These are phyloP conservation scores for Aspergillus luchuensis DNA, from an alignment of 2,329 filamentous ascomycete species.

Conservation along the genomic window DNA sequence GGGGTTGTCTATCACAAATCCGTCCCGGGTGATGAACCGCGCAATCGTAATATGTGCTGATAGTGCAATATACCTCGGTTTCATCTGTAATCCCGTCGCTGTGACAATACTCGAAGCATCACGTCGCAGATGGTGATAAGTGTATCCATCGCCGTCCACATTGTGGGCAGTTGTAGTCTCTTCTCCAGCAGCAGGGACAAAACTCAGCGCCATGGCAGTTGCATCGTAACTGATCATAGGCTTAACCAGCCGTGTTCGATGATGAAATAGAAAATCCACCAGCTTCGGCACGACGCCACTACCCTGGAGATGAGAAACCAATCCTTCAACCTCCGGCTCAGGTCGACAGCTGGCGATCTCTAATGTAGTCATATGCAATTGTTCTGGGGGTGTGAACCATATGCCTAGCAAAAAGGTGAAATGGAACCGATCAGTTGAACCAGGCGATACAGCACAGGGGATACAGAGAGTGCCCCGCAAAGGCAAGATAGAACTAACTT, in stretches of 20 bases:
- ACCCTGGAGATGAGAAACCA: conserved; percentile 62
- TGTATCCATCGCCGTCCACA: conserved; percentile 65
- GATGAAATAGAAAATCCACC: conserved; percentile 65
- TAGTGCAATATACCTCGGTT: conserved; percentile 81
- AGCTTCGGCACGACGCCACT: conserved; percentile 57
- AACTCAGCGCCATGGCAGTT: conserved; percentile 82
- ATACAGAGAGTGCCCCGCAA: background rate
- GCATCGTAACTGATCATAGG: conserved; percentile 83
- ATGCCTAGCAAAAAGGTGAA: conserved; percentile 56
- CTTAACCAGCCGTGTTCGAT: conserved; percentile 75
- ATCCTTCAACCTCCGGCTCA: conserved; percentile 63
- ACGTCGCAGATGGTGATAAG: conserved; percentile 85
- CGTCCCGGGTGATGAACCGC: conserved; percentile 70
- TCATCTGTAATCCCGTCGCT: conserved; percentile 67
- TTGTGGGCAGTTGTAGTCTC: conserved; percentile 13
- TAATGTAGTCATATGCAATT: conserved; percentile 81
- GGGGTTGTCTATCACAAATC: conserved; percentile 50
- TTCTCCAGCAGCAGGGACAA: conserved; percentile 76
- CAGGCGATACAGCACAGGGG: background rate
- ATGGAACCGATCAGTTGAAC: background rate
- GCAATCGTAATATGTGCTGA: conserved; percentile 88
- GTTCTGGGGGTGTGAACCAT: conserved; percentile 80
- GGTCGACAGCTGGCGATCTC: conserved; percentile 83
- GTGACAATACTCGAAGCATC: conserved; percentile 69
- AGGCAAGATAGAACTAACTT: conserved; percentile 56